Percentiles rank a stretch among this genome's conserved stretches.
phyloP scores from a whole-genome alignment of 768 basidiomycete species.

The Roridomyces roridus region DNA sequence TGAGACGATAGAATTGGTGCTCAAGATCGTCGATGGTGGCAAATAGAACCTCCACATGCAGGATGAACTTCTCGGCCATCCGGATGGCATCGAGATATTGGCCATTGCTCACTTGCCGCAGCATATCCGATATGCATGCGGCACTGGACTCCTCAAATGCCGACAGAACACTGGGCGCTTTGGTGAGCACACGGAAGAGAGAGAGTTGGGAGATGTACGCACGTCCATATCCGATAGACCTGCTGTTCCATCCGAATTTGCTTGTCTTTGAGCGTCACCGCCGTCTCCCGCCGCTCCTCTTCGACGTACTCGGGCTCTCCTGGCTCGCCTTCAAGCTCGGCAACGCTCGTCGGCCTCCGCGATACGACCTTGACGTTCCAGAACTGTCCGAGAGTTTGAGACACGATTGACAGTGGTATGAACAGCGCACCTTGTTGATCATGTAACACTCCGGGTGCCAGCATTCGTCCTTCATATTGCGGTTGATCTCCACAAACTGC shows the following conservation, averaged over 20 bases:
- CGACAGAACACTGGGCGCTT: slow-evolving; percentile 74
- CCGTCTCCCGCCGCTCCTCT: slow-evolving; percentile 83
- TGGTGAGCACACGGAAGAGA: slow-evolving; percentile 8
- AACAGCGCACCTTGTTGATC: slow-evolving; percentile 89
- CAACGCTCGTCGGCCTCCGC: slow-evolving; percentile 69
- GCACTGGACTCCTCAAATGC: slow-evolving; percentile 99
- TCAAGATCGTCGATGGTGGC: slow-evolving; percentile 97
- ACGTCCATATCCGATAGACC: slow-evolving; percentile 99
- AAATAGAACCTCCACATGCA: slow-evolving; percentile 97
- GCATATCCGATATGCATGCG: slow-evolving; percentile 98
- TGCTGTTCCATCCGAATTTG: slow-evolving; percentile 96
- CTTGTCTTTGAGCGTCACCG: slow-evolving; percentile 82
- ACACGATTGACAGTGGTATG: background rate
- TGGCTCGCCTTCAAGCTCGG: slow-evolving; percentile 56
- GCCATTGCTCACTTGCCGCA: slow-evolving; percentile 95
- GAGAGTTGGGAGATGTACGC: slow-evolving; percentile 40
- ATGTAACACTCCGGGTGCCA: slow-evolving; percentile 99
- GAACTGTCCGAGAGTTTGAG: slow-evolving; percentile 60
- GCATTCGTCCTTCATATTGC: slow-evolving; percentile 97
- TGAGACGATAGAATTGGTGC: slow-evolving; percentile 78
- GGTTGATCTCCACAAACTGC: slow-evolving; percentile 99
- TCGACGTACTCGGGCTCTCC: slow-evolving; percentile 66
- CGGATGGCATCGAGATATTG: slow-evolving; percentile 96
- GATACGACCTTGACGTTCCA: slow-evolving; percentile 97
- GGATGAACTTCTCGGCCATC: slow-evolving; percentile 98